Evolutionary conservation across 2,329 filamentous ascomycete species (phyloP), one percentile per base, ranked within the genome.

Genomic region (Talaromyces sp.): DNA sequence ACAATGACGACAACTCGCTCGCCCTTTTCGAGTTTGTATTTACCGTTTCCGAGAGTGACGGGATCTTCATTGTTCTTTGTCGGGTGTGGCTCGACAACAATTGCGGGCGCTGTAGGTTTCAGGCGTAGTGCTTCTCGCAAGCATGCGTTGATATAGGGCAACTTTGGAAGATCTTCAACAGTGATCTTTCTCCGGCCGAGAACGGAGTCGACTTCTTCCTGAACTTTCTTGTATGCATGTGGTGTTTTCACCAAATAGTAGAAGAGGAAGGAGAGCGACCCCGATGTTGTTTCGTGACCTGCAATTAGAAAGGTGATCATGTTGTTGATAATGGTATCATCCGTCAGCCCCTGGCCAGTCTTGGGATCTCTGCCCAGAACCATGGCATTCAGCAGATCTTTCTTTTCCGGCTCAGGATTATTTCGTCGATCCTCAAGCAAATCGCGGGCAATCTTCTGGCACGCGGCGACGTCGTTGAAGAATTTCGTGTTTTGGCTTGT

Each of bases 261-360:
- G 62, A 89, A 86, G 1, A 82, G 71, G 68, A 89, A 90, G 0
- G 86, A 86, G 4, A 91, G 72, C 51, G 87, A 73, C 1, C 86
- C 87, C 2, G 85, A 86, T 0, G 89, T 91, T 0, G 89, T 91
- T 71, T 91, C 89, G 64, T 91, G 88, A 1, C 86, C 79, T 73
- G 86, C 86, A 66, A 88, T 86, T 10, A 91, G 72, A 65, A 91
- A 90, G 0, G 88, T 91, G 61, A 89, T 86, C 75, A 91, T 84
- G 64, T 91, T 89, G 69, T 88, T 81, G 17, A 84, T 81, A 63
- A 91, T 88, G 55, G 80, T 83, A 4, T 82, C 77, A 62, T 89
- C 86, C 1, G 78, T 81, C 64, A 91, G 75, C n/a, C 80, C 81
- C 65, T 86, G 78, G 13, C 88, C 87, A 4, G 88, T 90, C 72